These are phyloP conservation scores for Euptelea pleiosperma DNA, from an alignment of 164 flowering plant species.

Conservation along the genomic window DNA sequence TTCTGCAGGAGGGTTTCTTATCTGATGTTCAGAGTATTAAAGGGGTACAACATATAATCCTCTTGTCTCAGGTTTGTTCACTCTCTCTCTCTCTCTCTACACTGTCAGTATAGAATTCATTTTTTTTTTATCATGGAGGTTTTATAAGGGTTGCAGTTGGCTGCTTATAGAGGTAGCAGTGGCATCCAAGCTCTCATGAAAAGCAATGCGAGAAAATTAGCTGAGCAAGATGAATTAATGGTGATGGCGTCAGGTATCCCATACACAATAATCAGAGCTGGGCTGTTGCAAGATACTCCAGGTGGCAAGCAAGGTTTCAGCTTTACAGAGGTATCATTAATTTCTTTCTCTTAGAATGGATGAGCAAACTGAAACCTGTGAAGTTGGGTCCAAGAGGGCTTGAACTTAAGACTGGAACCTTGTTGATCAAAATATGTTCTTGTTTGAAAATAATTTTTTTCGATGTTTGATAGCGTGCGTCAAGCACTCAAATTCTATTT, in stretches of 20 bases:
- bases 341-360: background rate
- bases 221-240: constrained; percentile 71
- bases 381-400: background rate
- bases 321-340: constrained; percentile 63
- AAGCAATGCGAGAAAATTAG: constrained; percentile 57
- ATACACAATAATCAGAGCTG: constrained; percentile 76
- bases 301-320: constrained; percentile 82
- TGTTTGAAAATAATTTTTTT: background rate
- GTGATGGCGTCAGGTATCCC: constrained; percentile 67
- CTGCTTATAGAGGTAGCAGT: constrained; percentile 63
- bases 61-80: constrained; percentile 73
- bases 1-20: constrained; percentile 70
- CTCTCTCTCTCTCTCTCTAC: background rate
- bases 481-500: no score
- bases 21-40: constrained; percentile 41
- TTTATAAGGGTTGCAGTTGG: constrained; percentile 75
- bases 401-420: background rate
- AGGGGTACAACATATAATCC: constrained; percentile 67
- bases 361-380: no score
- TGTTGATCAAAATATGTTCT: background rate
- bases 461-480: no score
- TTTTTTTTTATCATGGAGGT: constrained; percentile 22
- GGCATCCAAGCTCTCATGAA: constrained; percentile 79
- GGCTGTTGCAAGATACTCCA: constrained; percentile 54
- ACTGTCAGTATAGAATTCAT: background rate